These are phyloP conservation scores for Quillaja saponaria DNA, from an alignment of 306 rosid genomes.

Conservation along the genomic window DNA sequence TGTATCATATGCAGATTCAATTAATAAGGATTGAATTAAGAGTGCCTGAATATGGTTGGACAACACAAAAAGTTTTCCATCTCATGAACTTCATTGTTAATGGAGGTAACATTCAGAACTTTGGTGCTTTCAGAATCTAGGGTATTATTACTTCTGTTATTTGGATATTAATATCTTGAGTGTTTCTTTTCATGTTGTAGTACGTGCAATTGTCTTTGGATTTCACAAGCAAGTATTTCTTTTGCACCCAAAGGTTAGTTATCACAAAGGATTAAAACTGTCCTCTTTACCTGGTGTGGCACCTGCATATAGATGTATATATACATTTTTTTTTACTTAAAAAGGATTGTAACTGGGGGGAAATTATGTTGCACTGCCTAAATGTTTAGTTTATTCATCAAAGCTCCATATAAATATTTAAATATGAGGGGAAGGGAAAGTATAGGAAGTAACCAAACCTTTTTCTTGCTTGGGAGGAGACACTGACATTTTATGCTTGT, in stretches of 20 bases:
- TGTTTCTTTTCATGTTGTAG: constrained; percentile 47
- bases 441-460: no score
- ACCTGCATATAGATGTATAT: no score
- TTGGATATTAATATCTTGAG: not conserved
- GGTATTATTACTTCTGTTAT: not conserved
- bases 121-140: not conserved
- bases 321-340: no score
- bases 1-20: constrained; percentile 57
- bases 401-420: no score
- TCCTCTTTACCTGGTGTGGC: not conserved
- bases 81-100: constrained; percentile 91
- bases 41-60: constrained; percentile 98
- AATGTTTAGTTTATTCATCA: no score
- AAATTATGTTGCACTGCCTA: no score
- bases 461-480: no score
- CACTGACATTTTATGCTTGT: no score
- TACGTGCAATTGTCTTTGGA: constrained; percentile 90
- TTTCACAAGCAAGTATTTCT: constrained; percentile 68
- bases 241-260: constrained; percentile 74
- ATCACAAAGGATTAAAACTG: not conserved
- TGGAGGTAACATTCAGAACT: constrained; percentile 57
- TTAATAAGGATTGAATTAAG: constrained; percentile 85
- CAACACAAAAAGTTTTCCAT: constrained; percentile 94
- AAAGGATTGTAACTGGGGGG: no score
- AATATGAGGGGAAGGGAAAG: no score